Evolutionary conservation across 208 protist species (phyloP).

Genomic region (Leptomonas seymouri): DNA sequence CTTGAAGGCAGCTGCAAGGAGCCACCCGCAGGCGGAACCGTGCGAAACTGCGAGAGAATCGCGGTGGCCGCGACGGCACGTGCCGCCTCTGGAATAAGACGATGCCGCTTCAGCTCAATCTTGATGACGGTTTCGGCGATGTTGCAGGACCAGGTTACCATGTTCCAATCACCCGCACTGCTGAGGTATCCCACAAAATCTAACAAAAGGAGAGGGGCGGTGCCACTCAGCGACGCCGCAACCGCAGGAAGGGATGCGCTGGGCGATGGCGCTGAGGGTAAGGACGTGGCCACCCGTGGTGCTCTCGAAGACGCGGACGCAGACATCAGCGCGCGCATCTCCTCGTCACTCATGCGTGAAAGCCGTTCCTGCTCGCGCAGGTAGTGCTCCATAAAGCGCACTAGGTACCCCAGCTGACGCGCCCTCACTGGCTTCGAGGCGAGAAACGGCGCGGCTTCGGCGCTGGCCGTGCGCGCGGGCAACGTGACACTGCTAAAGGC

Average conservation of each 20-base stretch:
- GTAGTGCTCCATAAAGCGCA: constrained; percentile 77
- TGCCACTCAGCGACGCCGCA: constrained; percentile 27
- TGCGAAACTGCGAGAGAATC: constrained; percentile 70
- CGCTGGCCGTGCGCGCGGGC: constrained; percentile 21
- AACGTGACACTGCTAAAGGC: constrained; percentile 3
- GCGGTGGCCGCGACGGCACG: constrained; percentile 38
- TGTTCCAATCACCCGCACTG: constrained; percentile 59
- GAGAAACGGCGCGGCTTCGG: constrained; percentile 33
- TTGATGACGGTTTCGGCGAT: constrained; percentile 62
- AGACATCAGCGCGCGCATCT: constrained; percentile 10
- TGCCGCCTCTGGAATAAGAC: constrained; percentile 35
- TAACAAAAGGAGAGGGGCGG: constrained; percentile 57
- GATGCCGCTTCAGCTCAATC: constrained; percentile 47
- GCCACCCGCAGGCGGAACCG: constrained; percentile 34
- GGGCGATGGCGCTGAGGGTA: background rate
- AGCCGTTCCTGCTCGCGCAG: constrained; percentile 55
- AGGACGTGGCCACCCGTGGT: background rate
- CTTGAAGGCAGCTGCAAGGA: constrained; percentile 26
- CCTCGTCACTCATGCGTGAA: constrained; percentile 33
- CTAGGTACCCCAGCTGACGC: constrained; percentile 38
- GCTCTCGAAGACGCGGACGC: background rate
- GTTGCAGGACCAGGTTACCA: constrained; percentile 66
- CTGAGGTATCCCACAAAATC: constrained; percentile 73
- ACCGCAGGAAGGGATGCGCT: too few species aligned
- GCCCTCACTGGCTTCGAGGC: constrained; percentile 15